Evolutionary conservation across 257 asterid genomes (phyloP).

Genomic region (Solanum dulcamara): DNA sequence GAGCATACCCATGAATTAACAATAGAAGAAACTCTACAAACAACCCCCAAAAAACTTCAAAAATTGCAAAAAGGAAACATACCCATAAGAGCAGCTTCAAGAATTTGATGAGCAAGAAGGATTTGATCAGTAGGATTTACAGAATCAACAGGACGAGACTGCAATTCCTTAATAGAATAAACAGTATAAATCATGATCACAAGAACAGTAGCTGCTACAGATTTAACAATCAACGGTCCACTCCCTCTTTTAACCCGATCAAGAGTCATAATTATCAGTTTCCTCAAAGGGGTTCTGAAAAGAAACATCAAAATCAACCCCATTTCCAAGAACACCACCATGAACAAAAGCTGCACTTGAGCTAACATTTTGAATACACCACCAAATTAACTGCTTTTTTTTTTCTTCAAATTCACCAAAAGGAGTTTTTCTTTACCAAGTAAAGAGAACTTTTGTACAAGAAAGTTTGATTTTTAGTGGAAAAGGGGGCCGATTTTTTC

Average conservation of each 20-base stretch:
- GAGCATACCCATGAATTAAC: background rate
- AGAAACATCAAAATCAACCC: slow-evolving; percentile 12
- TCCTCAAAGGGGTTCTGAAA: slow-evolving; percentile 32
- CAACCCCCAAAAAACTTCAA: background rate
- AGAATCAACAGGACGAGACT: slow-evolving; percentile 12
- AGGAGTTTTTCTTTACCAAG: background rate
- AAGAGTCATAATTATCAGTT: slow-evolving; percentile 20
- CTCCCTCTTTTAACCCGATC: slow-evolving; percentile 31
- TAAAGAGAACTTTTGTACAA: background rate
- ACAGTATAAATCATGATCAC: slow-evolving; percentile 21
- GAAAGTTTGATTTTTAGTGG: background rate
- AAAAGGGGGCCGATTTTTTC: background rate
- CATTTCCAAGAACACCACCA: slow-evolving; percentile 24
- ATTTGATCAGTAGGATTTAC: slow-evolving; percentile 13
- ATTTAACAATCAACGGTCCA: slow-evolving; percentile 26
- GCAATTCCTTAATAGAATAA: slow-evolving; percentile 12
- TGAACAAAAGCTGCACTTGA: slow-evolving; percentile 10
- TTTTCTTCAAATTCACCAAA: background rate
- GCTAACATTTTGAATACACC: slow-evolving; percentile 10
- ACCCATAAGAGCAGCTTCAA: slow-evolving; percentile 16
- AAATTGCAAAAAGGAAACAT: background rate
- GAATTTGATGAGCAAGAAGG: slow-evolving; percentile 6
- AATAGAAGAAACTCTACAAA: too few species aligned
- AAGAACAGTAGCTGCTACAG: slow-evolving; percentile 19
- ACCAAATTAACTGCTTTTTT: background rate